Percentiles rank a stretch among this genome's conserved stretches.
Conservation (phyloP, 2,329 filamentous ascomycete species). For the Colletotrichum tofieldiae region DNA sequence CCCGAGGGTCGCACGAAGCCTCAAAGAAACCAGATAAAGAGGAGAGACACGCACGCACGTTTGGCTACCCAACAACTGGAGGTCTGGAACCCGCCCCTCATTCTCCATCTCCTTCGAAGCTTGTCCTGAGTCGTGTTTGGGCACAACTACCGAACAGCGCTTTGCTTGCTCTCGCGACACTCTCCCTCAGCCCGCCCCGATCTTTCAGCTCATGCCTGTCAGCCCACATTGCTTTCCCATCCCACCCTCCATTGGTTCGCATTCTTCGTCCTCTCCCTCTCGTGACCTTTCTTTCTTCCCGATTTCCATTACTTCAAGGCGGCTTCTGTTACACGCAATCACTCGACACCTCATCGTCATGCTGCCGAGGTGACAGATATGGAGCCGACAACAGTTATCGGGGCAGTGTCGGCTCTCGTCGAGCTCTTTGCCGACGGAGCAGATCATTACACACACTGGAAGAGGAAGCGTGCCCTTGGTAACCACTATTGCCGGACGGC, state of each 20-base stretch:
- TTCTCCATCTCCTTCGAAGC: constrained; percentile 8
- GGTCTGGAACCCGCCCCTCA: not conserved
- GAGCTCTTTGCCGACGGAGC: constrained; percentile 42
- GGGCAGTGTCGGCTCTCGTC: constrained; percentile 43
- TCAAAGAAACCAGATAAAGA: not conserved
- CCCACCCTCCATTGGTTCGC: not conserved
- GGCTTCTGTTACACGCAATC: not conserved
- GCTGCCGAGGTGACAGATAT: constrained; percentile 36
- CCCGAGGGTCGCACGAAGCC: not conserved
- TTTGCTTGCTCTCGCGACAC: constrained; percentile 17
- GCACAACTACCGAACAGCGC: constrained; percentile 4
- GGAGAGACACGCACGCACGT: not conserved
- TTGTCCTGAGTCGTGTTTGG: constrained; percentile 10
- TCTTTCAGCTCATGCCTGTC: constrained; percentile 8
- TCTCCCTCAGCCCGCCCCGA: constrained; percentile 28
- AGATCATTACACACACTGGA: constrained; percentile 55
- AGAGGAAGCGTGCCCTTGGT: constrained; percentile 49
- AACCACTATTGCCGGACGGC: constrained; percentile 52
- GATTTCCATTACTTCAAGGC: not conserved
- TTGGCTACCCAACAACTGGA: not conserved
- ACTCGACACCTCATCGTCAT: constrained; percentile 23
- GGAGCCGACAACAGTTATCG: constrained; percentile 46
- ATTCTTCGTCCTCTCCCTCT: not conserved
- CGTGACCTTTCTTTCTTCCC: not conserved
- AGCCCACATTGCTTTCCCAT: constrained; percentile 13